Percentiles rank a stretch among this genome's conserved stretches.
Evolutionary conservation across 2,329 filamentous ascomycete genomes (phyloP).

Genomic region (Chalaropsis thielavioides): DNA sequence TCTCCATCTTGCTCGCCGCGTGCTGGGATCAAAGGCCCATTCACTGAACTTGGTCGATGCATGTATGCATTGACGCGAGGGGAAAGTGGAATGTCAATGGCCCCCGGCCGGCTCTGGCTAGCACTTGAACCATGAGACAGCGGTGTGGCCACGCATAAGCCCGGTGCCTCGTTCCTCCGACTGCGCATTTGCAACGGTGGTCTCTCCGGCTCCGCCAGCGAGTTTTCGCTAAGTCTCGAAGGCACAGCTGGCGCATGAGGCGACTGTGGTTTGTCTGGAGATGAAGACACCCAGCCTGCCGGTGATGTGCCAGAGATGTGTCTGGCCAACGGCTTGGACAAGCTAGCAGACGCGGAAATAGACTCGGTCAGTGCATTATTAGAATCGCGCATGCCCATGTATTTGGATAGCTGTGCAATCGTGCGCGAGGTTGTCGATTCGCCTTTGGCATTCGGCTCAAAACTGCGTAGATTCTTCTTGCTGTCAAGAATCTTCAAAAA

Average conservation of each 20-base stretch:
- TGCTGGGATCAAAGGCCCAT: constrained; percentile 39
- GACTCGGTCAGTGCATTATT: constrained; percentile 83
- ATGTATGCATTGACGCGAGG: constrained; percentile 44
- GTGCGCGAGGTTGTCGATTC: constrained; percentile 62
- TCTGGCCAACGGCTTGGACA: constrained; percentile 56
- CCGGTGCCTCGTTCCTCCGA: background rate
- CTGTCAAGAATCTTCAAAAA: constrained; percentile 82
- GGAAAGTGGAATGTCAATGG: constrained; percentile 60
- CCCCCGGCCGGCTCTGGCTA: constrained; percentile 36
- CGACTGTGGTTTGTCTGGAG: constrained; percentile 66
- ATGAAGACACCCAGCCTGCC: constrained; percentile 73
- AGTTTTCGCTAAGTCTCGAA: constrained; percentile 83
- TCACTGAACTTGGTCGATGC: constrained; percentile 55
- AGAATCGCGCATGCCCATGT: constrained; percentile 77
- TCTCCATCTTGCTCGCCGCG: constrained; percentile 44
- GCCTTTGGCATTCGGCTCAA: constrained; percentile 48
- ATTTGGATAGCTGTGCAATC: constrained; percentile 66
- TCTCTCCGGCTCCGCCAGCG: constrained; percentile 34
- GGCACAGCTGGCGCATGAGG: constrained; percentile 89
- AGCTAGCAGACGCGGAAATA: constrained; percentile 74
- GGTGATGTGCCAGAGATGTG: constrained; percentile 34
- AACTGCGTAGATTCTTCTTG: constrained; percentile 71
- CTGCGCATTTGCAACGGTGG: background rate
- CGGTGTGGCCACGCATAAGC: background rate
- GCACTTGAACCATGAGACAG: constrained; percentile 26